Evolutionary conservation across 768 basidiomycete species (phyloP).

Genomic region (Chiua virens): DNA sequence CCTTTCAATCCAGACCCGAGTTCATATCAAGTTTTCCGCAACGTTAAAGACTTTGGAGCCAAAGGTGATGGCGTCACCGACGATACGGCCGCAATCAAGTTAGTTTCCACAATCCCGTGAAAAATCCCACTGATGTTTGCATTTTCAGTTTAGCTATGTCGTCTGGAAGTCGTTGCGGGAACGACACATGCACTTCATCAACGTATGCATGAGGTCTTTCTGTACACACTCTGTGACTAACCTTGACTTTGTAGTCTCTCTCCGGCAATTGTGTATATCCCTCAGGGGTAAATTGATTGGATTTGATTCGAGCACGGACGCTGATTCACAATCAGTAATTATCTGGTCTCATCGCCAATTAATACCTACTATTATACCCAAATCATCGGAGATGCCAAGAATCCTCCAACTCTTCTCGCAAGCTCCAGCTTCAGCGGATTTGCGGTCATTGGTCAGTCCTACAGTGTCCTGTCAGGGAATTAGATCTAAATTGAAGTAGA

Average conservation of each 20-base stretch:
- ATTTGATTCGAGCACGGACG: background rate
- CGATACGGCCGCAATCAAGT: slow-evolving; percentile 79
- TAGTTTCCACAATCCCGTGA: background rate
- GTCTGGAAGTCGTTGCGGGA: slow-evolving; percentile 60
- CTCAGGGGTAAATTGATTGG: slow-evolving; percentile 48
- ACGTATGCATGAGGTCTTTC: slow-evolving; percentile 36
- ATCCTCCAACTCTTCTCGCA: slow-evolving; percentile 67
- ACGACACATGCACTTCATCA: slow-evolving; percentile 46
- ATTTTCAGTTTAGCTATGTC: slow-evolving; percentile 58
- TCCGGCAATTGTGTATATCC: slow-evolving; percentile 77
- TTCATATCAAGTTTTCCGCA: slow-evolving; percentile 70
- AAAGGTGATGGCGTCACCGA: slow-evolving; percentile 66
- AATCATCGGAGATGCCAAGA: slow-evolving; percentile 71
- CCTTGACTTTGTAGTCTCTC: slow-evolving; percentile 26
- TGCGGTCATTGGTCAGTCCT: slow-evolving; percentile 64
- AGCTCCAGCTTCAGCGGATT: slow-evolving; percentile 59
- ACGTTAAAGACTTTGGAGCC: slow-evolving; percentile 64
- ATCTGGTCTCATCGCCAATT: slow-evolving; percentile 64
- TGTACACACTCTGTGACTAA: background rate
- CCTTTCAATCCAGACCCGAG: slow-evolving; percentile 56
- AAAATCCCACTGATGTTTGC: slow-evolving; percentile 1
- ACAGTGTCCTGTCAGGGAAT: background rate
- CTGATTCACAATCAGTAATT: slow-evolving; percentile 45
- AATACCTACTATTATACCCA: slow-evolving; percentile 75
- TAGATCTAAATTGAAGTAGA: slow-evolving; percentile 39